Base-by-base conservation (phyloP, 331 rosid genomes). In the Saraca asoca region DNA sequence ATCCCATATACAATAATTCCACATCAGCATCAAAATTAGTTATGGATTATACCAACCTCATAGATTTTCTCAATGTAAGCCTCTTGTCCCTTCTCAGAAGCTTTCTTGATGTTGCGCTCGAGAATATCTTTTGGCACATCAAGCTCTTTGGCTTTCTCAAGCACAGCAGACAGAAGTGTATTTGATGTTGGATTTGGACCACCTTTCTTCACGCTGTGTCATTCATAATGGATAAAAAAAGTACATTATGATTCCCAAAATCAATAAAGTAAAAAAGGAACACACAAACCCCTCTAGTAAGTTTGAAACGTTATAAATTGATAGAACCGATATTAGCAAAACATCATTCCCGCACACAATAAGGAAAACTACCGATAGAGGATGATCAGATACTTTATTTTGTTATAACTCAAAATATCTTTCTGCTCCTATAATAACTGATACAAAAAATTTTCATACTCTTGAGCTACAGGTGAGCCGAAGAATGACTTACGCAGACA, bases 21-120 rank as follows among this genome's bases (percentile, higher is more conserved):
- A 10, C 11, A 46, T n/a, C 41, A 73, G 59, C 34, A 53, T 49
- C 48, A 34, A 37, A n/a, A 51, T 35, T n/a, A 76, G 64, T 64
- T 16, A 70, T n/a, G 58, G 50, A 61, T 43, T 62, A 45, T 37
- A 74, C 82, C 64, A 82, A 85, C 98, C 98, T 89, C 96, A 1
- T 87, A 89, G 62, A 75, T 79, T 81, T 90, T 93, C 75, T 90
- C 98, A 46, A 85, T 84, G 82, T 84, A 93, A 62, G 88, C 91
- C 77, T 93, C 97, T 71, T 93, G 97, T 44, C 95, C 98, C 73
- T 93, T 93, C 79, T 93, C 98, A 13, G 97, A 78, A 48, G 97
- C 98, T 74, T 20, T 85, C 85, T 93, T 90, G 61, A 90, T 90
- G 79, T 93, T 87, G 69, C 98, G 95, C 45, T 93, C 98, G 42